These are phyloP conservation scores for Cryptomeria japonica DNA, from an alignment of 75 land plant species.

Conservation along the genomic window DNA sequence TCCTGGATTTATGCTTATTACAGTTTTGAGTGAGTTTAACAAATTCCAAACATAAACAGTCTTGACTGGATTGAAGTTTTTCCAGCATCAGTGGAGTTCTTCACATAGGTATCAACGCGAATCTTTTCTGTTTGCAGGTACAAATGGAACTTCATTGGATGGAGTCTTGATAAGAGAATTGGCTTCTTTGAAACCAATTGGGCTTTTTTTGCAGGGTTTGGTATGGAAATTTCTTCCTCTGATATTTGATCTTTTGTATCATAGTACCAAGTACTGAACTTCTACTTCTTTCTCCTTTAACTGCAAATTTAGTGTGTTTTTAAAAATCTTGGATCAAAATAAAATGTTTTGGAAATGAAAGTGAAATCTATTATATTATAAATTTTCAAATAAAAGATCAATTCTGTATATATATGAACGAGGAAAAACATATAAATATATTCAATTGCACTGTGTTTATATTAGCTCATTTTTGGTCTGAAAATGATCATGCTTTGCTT, in stretches of 20 bases:
- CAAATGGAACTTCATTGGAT: slow-evolving; percentile 82
- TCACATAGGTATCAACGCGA: neutral
- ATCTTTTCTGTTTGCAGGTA: slow-evolving; percentile 51
- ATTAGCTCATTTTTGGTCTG: no score
- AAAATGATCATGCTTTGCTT: neutral
- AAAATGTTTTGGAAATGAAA: neutral
- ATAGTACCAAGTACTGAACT: neutral
- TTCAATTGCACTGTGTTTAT: neutral
- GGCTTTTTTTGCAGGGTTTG: slow-evolving; percentile 99
- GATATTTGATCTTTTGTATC: neutral
- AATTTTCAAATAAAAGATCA: neutral
- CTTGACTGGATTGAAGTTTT: neutral
- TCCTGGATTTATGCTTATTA: slow-evolving; percentile 98
- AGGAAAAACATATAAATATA: neutral
- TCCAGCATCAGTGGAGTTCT: neutral
- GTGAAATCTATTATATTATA: neutral
- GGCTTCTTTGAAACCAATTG: slow-evolving; percentile 92
- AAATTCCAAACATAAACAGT: neutral
- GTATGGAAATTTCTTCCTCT: slow-evolving; percentile 33
- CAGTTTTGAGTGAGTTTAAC: slow-evolving; percentile 86
- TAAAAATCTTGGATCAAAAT: neutral
- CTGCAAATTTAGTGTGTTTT: no score
- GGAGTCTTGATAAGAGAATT: slow-evolving; percentile 78
- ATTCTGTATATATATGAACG: neutral
- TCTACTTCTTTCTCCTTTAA: neutral